A percentile compares a stretch with the other conserved stretches of the same genome.
These are phyloP conservation scores for Deuterostichococcus epilithicus DNA, from an alignment of 139 green algal genomes.

Conservation along the genomic window DNA sequence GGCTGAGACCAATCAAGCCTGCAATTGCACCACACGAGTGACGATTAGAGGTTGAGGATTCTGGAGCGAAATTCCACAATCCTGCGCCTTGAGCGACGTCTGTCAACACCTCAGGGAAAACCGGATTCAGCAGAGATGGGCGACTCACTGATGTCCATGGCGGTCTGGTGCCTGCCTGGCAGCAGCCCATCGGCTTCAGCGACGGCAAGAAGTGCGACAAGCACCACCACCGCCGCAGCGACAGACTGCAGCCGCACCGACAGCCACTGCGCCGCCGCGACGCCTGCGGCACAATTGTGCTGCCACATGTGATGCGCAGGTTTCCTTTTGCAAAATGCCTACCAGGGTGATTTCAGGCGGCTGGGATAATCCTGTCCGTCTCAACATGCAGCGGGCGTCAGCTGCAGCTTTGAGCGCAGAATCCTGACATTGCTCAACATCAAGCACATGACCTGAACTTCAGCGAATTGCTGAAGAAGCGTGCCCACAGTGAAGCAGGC, in stretches of 20 bases:
- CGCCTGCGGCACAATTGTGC: no score
- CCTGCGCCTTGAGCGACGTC: background rate
- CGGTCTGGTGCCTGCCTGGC: background rate
- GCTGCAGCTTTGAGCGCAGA: no score
- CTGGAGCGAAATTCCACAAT: no score
- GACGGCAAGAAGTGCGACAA: constrained; percentile 49
- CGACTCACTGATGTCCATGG: background rate
- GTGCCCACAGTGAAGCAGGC: background rate
- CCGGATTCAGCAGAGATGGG: background rate
- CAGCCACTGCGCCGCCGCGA: constrained; percentile 63
- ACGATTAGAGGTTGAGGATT: no score
- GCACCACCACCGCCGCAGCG: constrained; percentile 57
- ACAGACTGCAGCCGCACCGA: constrained; percentile 74
- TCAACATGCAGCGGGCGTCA: no score
- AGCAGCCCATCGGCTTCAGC: constrained; percentile 14
- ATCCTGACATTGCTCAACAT: background rate
- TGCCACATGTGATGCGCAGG: no score
- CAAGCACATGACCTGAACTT: background rate
- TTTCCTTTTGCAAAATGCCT: no score
- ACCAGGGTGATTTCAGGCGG: no score
- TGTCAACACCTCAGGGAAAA: background rate
- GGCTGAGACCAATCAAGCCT: constrained; percentile 59
- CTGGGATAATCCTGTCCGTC: no score
- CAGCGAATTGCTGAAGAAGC: background rate
- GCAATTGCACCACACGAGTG: background rate